These are phyloP conservation scores for Skeletonema tropicum DNA, from an alignment of 108 stramenopile genomes.

Conservation along the genomic window DNA sequence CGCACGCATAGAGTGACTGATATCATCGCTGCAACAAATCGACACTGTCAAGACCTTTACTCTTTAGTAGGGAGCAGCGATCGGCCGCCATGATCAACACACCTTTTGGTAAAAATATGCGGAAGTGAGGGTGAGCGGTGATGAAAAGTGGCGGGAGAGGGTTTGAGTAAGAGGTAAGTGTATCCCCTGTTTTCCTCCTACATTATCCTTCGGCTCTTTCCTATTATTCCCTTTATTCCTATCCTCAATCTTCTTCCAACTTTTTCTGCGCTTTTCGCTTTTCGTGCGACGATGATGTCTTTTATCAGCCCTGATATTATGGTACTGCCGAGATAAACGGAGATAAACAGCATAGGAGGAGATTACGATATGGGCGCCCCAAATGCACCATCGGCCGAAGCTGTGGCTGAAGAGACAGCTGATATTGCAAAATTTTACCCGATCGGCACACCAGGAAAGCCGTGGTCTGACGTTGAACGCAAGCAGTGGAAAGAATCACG, in stretches of 20 bases:
- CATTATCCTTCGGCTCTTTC: too few relatives aligned
- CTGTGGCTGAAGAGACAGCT: background rate
- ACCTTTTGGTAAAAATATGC: conserved; percentile 16
- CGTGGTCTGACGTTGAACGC: conserved; percentile 59
- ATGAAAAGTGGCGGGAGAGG: background rate
- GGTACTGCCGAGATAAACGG: too few relatives aligned
- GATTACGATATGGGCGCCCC: background rate
- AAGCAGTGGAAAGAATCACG: conserved; percentile 48
- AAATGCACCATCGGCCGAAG: background rate
- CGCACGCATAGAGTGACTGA: background rate
- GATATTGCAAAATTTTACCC: conserved; percentile 38
- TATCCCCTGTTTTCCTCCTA: too few relatives aligned
- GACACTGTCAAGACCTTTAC: background rate
- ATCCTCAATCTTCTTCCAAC: too few relatives aligned
- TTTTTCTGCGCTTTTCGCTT: too few relatives aligned
- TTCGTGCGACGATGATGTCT: too few relatives aligned
- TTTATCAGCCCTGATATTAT: too few relatives aligned
- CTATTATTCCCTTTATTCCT: too few relatives aligned
- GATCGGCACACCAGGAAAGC: conserved; percentile 67
- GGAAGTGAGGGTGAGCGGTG: background rate
- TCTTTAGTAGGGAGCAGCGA: background rate
- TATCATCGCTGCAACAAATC: background rate
- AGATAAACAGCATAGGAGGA: too few relatives aligned
- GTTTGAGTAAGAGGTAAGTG: background rate
- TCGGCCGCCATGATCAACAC: conserved; percentile 23